These are phyloP conservation scores for Boletus pseudopeckii DNA, from an alignment of 768 basidiomycete genomes.

Conservation along the genomic window DNA sequence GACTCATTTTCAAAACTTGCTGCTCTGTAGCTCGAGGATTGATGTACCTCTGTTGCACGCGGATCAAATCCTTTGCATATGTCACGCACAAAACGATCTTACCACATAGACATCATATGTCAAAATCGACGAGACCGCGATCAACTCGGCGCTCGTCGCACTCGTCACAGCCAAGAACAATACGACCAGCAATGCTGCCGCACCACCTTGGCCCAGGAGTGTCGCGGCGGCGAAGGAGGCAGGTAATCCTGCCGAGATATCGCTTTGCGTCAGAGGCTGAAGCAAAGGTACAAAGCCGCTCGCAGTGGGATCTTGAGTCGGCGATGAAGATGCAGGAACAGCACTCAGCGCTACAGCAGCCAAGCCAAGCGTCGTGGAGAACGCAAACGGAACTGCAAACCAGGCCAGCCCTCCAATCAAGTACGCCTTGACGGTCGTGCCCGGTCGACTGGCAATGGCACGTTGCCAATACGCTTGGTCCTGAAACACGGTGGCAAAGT, in stretches of 20 bases:
- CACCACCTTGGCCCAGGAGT: constrained; percentile 76
- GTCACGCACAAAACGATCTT: not conserved
- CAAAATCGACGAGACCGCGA: constrained; percentile 80
- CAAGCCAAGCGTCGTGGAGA: constrained; percentile 86
- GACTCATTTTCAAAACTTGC: constrained; percentile 68
- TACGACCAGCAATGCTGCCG: constrained; percentile 71
- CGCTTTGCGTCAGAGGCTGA: constrained; percentile 44
- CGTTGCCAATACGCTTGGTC: constrained; percentile 89
- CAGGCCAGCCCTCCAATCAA: constrained; percentile 86
- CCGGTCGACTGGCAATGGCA: constrained; percentile 83
- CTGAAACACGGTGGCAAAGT: constrained; percentile 66
- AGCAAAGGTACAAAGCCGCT: constrained; percentile 45
- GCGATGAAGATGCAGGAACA: constrained; percentile 29
- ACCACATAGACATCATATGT: constrained; percentile 88
- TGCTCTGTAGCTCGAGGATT: constrained; percentile 76
- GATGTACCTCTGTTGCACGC: constrained; percentile 60
- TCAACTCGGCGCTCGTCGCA: constrained; percentile 85
- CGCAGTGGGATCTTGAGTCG: constrained; percentile 41
- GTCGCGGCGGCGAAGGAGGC: constrained; percentile 81
- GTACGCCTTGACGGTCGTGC: constrained; percentile 87
- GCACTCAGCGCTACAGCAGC: constrained; percentile 78
- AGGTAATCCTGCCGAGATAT: constrained; percentile 87
- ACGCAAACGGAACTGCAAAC: constrained; percentile 86
- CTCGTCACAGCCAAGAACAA: constrained; percentile 86
- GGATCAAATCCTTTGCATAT: not conserved